These are phyloP conservation scores for Eimeria zaria DNA, from an alignment of 169 alveolate species.

Conservation along the genomic window DNA sequence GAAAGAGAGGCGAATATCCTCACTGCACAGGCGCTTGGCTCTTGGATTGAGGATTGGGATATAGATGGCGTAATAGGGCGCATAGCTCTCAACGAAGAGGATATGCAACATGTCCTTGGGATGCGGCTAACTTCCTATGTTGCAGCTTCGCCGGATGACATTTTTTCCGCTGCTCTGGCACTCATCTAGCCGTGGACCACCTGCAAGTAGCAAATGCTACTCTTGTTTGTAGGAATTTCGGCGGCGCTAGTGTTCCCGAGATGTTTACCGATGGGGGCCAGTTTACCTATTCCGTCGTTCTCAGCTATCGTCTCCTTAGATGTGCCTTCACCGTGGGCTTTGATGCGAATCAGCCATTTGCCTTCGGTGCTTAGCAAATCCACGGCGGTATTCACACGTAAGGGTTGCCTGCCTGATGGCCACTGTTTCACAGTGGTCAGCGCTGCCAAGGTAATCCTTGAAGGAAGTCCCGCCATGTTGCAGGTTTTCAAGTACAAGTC, in stretches of 20 bases:
- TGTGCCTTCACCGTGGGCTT: not conserved
- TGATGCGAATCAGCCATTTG: not conserved
- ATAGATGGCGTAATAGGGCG: not conserved
- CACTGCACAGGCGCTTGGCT: not conserved
- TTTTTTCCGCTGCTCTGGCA: not conserved
- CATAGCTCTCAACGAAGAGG: not conserved
- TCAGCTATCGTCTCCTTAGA: not conserved
- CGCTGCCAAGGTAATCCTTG: not conserved
- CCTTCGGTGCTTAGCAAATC: not conserved
- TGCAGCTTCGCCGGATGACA: not conserved
- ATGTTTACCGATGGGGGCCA: not conserved
- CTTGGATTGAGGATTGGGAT: constrained; percentile 10
- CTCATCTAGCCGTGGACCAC: constrained; percentile 3
- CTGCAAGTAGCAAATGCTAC: not conserved
- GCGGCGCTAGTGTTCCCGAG: not conserved
- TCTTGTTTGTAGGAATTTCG: not conserved
- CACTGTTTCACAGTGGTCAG: not conserved
- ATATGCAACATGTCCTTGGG: not conserved
- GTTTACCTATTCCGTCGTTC: not conserved
- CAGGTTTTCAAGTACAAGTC: not conserved
- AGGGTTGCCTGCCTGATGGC: not conserved
- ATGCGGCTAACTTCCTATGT: not conserved
- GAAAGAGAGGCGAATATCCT: constrained; percentile 24
- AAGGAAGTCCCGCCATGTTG: not conserved
- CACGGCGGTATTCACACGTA: not conserved